Evolutionary conservation across 495 filamentous ascomycete species (phyloP).

Genomic region (Umbilicaria muhlenbergii): DNA sequence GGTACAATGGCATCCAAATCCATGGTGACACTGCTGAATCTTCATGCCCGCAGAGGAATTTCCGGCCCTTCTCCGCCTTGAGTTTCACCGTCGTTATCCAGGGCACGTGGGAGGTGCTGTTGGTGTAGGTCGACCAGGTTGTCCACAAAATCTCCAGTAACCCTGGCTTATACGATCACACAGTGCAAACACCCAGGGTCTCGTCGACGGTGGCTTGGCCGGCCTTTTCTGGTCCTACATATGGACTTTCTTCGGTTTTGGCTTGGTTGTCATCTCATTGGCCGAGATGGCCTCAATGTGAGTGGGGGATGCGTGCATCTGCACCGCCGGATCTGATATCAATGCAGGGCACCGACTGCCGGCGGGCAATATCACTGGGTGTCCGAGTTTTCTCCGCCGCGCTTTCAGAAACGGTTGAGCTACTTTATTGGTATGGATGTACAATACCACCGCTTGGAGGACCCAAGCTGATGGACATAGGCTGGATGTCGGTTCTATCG

Average conservation of each 20-base stretch:
- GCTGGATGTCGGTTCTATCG: conserved; percentile 28
- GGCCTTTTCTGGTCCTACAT: conserved; percentile 23
- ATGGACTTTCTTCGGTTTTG: conserved; percentile 20
- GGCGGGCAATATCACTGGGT: conserved; percentile 33
- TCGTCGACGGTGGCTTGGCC: conserved; percentile 19
- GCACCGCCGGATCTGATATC: neutral
- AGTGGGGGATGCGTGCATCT: neutral
- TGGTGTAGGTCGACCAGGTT: no score
- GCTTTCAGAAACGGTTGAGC: conserved; percentile 20
- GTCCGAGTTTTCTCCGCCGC: conserved; percentile 20
- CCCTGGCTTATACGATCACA: no score
- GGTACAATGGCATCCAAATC: no score
- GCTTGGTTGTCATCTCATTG: conserved; percentile 19
- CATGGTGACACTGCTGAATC: no score
- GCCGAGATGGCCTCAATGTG: conserved; percentile 28
- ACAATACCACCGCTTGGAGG: conserved; percentile 3
- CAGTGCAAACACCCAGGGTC: neutral
- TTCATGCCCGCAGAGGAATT: no score
- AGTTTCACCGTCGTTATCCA: no score
- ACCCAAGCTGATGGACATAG: conserved; percentile 6
- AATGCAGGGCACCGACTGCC: conserved; percentile 16
- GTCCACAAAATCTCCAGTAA: no score
- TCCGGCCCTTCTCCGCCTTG: no score
- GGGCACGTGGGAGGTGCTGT: no score
- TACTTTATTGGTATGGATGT: conserved; percentile 20